Evolutionary conservation across 257 asterid species (phyloP).

Genomic region (Striga asiatica): DNA sequence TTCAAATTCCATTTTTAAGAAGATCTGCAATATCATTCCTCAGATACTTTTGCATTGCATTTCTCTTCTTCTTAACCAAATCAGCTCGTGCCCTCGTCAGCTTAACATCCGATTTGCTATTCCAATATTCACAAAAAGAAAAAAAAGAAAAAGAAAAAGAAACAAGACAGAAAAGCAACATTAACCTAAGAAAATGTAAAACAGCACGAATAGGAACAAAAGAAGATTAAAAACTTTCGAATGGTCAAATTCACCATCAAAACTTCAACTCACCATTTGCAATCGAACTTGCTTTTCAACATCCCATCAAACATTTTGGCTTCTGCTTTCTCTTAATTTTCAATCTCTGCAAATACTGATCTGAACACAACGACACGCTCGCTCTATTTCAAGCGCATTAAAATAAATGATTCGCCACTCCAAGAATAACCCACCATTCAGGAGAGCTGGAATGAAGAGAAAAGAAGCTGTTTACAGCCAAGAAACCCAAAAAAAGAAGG

Average conservation of each 20-base stretch:
- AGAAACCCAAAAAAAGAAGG: conserved; percentile 1
- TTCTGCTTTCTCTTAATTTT: not conserved
- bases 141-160: not conserved
- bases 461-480: conserved; percentile 28
- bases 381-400: conserved; percentile 17
- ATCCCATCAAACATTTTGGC: conserved; percentile 49
- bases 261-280: conserved; percentile 48
- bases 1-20: conserved; percentile 49
- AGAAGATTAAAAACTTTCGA: no score
- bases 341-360: not conserved
- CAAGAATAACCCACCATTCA: conserved; percentile 20
- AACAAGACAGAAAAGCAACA: no score
- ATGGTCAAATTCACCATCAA: not conserved
- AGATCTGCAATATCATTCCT: conserved; percentile 70
- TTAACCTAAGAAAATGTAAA: not conserved
- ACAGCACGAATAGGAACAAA: not conserved
- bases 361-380: not conserved
- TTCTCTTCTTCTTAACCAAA: conserved; percentile 56
- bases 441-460: conserved; percentile 24
- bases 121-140: no score
- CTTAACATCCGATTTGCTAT: conserved; percentile 64
- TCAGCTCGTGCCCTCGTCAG: conserved; percentile 50
- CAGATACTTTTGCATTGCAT: conserved; percentile 64
- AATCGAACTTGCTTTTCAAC: conserved; percentile 53
- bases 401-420: conserved; percentile 15